These are phyloP conservation scores for Stenocarpella maydis DNA, from an alignment of 2,329 filamentous ascomycete genomes.

Conservation along the genomic window DNA sequence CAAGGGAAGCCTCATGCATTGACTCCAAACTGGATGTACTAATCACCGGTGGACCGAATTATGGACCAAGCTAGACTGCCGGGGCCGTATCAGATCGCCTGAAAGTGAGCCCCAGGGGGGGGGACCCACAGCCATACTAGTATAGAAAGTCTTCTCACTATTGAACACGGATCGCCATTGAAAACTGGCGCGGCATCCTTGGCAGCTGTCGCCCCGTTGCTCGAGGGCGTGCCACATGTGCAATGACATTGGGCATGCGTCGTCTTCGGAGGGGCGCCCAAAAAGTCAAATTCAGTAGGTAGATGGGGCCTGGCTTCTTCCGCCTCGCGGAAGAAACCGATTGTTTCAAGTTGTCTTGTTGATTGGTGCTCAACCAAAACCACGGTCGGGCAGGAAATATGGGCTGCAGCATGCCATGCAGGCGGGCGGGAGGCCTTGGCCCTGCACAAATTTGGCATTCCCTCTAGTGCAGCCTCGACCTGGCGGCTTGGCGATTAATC, in stretches of 20 bases:
- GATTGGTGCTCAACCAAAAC: not conserved
- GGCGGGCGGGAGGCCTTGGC: not conserved
- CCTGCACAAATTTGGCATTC: not conserved
- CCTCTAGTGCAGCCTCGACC: conserved; percentile 1
- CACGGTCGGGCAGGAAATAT: not conserved
- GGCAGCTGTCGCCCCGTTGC: not conserved
- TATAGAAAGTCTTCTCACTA: not conserved
- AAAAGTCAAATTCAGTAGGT: conserved; percentile 20
- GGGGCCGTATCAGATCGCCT: conserved; percentile 17
- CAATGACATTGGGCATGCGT: conserved; percentile 12
- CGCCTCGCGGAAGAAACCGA: conserved; percentile 7
- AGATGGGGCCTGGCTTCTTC: conserved; percentile 15
- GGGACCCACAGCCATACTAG: not conserved
- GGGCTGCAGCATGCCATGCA: not conserved
- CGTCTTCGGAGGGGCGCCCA: not conserved
- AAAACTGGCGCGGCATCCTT: not conserved
- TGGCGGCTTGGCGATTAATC: conserved; percentile 11
- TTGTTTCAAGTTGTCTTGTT: not conserved
- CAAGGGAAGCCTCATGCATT: not conserved
- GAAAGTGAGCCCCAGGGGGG: not conserved
- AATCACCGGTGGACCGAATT: conserved; percentile 16
- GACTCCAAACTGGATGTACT: not conserved
- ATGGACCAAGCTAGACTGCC: conserved; percentile 15
- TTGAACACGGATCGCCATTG: not conserved
- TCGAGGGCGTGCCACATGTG: no score